These are phyloP conservation scores for Desmodesmus armatus DNA, from an alignment of 139 green algal species.

Conservation along the genomic window DNA sequence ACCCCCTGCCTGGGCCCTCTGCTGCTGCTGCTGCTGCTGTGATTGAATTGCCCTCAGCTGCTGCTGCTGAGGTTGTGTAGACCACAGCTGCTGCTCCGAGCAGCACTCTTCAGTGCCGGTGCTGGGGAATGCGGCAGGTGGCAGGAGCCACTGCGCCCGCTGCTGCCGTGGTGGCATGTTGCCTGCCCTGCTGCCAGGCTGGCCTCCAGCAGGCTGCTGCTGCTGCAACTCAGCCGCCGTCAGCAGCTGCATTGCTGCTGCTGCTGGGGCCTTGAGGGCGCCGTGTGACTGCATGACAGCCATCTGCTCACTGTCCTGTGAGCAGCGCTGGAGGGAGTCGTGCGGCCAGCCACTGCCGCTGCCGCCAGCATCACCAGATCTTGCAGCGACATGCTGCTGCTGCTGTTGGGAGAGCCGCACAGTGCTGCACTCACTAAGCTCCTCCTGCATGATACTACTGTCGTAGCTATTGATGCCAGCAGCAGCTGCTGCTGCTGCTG, in stretches of 20 bases:
- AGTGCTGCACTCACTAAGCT: no score
- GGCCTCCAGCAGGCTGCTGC: neutral
- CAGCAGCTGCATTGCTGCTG: neutral
- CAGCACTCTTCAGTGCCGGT: neutral
- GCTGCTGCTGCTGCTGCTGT: conserved; percentile 3
- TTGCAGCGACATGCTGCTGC: neutral
- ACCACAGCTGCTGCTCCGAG: neutral
- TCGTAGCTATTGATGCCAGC: neutral
- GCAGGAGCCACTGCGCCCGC: neutral
- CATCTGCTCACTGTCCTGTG: conserved; percentile 26
- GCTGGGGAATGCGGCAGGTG: no score
- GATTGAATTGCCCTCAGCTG: neutral
- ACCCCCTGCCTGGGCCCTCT: neutral
- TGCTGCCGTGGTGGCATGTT: neutral
- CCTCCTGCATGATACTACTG: no score
- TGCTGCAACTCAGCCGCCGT: neutral
- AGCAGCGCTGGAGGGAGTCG: no score
- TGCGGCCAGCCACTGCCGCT: conserved; percentile 3
- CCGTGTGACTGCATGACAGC: conserved; percentile 41
- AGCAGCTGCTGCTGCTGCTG: neutral
- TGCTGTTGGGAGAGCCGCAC: no score
- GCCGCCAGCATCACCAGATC: neutral
- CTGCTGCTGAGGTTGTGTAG: no score
- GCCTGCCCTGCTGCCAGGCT: neutral
- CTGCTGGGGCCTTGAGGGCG: conserved; percentile 10